Base-by-base conservation (phyloP, 345 rosid genomes). In the Arabis hirsuta region DNA sequence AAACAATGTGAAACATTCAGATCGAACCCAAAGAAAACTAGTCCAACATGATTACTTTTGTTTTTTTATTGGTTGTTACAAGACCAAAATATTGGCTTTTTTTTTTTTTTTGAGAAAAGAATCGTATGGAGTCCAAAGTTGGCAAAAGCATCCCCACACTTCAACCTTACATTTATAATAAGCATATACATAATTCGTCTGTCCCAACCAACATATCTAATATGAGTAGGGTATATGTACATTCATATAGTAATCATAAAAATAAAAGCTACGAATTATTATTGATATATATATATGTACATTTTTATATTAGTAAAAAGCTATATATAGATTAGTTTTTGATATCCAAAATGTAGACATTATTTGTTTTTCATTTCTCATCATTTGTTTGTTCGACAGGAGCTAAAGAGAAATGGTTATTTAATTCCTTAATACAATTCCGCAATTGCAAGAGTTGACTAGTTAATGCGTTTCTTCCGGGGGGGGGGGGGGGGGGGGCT, bases 71-170 rank as follows among this genome's bases (percentile, higher is more conserved):
- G 24, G 1, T 22, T 22, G 24, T 22, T 22, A 22, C 1, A 22
- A 22, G 24, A 22, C 24, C 2, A 22, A 32, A 32, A 32, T 32
- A 6, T 29, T 13, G 36, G n/a, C n/a, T n/a, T n/a, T 51, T 12
- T 50, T 5, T 43, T 32, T 22, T 3, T 0, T 32, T 8, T 3
- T 9, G 7, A 36, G 7, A 36, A 7, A 36, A 36, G 36, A 62
- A 42, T 39, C 16, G 39, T 22, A 54, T 54, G 62, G 68, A 63
- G 70, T 44, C 69, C 13, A 63, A 66, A 48, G 63, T 13, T 57
- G 65, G 78, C 72, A 66, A 50, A 58, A 74, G 54, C 73, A 65
- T 65, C 71, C 65, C 71, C 65, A 73, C 62, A 56, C 10, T 12
- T 46, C 67, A 73, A 73, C 61, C 27, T 65, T 57, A 66, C 72